phyloP scores from a whole-genome alignment of 2,329 filamentous ascomycete genomes.

The Colletotrichum lindemuthianum region DNA sequence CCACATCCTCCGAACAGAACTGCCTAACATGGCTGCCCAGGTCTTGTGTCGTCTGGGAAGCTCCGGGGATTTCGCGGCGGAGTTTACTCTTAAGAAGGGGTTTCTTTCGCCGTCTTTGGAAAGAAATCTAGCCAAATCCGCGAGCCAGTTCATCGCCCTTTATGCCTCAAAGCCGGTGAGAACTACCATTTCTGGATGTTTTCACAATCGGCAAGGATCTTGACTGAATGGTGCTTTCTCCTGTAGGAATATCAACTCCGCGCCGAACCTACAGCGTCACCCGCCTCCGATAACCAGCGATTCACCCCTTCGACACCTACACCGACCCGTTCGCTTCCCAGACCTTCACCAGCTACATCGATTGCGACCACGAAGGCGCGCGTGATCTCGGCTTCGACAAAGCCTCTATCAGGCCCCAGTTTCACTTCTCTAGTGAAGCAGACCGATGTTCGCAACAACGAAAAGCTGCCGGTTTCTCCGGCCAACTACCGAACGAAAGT shows the following conservation, averaged over 20 bases:
- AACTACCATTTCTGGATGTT: neutral
- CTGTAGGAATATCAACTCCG: constrained; percentile 14
- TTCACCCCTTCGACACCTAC: neutral
- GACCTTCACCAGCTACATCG: too few relatives aligned
- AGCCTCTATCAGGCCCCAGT: too few relatives aligned
- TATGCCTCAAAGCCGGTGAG: constrained; percentile 12
- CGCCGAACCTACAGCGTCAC: neutral
- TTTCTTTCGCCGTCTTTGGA: constrained; percentile 15
- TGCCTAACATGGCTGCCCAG: constrained; percentile 10
- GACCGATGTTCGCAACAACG: neutral
- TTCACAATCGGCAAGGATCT: neutral
- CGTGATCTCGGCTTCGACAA: too few relatives aligned
- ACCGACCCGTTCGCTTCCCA: too few relatives aligned
- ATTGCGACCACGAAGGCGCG: too few relatives aligned
- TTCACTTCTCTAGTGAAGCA: too few relatives aligned
- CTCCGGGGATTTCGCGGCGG: neutral
- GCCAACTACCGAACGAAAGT: constrained; percentile 35
- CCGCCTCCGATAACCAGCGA: neutral
- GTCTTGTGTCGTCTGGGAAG: constrained; percentile 9
- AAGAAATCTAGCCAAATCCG: constrained; percentile 5
- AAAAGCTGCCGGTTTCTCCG: constrained; percentile 5
- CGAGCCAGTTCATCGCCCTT: constrained; percentile 3
- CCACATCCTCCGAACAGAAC: constrained; percentile 33
- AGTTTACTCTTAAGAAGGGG: constrained; percentile 14
- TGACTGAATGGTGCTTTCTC: neutral